These are phyloP conservation scores for Plantago rigida DNA, from an alignment of 305 asterid species.

Conservation along the genomic window DNA sequence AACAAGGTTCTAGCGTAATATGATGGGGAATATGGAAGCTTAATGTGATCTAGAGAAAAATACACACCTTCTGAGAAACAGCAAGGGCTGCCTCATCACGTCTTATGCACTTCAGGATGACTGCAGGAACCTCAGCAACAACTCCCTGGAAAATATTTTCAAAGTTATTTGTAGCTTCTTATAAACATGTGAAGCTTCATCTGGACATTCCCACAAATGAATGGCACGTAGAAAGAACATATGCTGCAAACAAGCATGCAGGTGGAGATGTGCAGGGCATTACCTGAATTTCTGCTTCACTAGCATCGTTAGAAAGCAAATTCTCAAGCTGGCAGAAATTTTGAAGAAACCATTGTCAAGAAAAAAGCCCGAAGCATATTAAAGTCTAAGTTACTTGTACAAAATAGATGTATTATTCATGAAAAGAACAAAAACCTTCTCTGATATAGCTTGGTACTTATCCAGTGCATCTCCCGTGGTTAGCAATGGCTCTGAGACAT, in stretches of 20 bases:
- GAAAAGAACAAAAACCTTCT: slow-evolving; percentile 50
- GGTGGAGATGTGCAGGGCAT: neutral
- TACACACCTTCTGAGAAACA: slow-evolving; percentile 72
- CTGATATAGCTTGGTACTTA: slow-evolving; percentile 74
- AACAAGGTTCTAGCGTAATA: neutral
- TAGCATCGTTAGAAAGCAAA: slow-evolving; percentile 51
- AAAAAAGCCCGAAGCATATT: slow-evolving; percentile 19
- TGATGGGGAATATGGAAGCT: neutral
- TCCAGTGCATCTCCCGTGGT: slow-evolving; percentile 88
- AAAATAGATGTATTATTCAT: neutral
- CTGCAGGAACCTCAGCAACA: slow-evolving; percentile 86
- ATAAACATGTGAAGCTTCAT: slow-evolving; percentile 4
- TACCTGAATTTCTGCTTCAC: slow-evolving; percentile 84
- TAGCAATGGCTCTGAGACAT: slow-evolving; percentile 50
- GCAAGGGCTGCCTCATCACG: slow-evolving; percentile 98
- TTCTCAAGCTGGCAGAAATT: slow-evolving; percentile 62
- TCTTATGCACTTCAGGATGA: slow-evolving; percentile 75
- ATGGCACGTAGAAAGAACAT: slow-evolving; percentile 7
- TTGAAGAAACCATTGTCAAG: slow-evolving; percentile 22
- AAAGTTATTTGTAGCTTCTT: slow-evolving; percentile 8
- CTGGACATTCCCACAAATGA: slow-evolving; percentile 7
- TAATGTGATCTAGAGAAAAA: neutral
- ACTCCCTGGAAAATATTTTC: slow-evolving; percentile 44
- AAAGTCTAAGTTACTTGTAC: slow-evolving; percentile 6
- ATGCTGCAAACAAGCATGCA: neutral